Percentiles rank a stretch among this genome's conserved stretches.
These are phyloP conservation scores for Calonectria hongkongensis DNA, from an alignment of 2,329 filamentous ascomycete genomes.

Conservation along the genomic window DNA sequence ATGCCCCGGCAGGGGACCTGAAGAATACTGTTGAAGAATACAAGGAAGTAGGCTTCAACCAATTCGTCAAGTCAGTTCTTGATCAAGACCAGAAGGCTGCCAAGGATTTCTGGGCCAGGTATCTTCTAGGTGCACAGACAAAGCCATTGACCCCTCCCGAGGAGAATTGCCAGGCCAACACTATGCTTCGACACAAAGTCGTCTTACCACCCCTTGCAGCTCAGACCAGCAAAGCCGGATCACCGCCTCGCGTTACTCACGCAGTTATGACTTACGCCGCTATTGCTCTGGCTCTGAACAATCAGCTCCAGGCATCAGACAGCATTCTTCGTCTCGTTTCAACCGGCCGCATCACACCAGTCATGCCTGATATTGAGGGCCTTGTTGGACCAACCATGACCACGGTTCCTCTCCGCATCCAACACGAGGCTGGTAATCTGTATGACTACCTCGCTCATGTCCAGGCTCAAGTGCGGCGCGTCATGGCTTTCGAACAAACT, in stretches of 20 bases:
- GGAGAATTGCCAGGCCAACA: not conserved
- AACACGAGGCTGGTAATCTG: not conserved
- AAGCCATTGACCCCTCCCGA: not conserved
- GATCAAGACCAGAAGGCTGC: not conserved
- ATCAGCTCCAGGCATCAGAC: not conserved
- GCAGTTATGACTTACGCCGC: not conserved
- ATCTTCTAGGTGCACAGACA: not conserved
- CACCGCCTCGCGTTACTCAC: not conserved
- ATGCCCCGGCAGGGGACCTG: not conserved
- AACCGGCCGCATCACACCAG: not conserved
- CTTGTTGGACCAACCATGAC: not conserved
- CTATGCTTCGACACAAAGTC: not conserved
- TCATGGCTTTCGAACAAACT: not conserved
- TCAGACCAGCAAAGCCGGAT: not conserved
- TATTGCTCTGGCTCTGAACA: not conserved
- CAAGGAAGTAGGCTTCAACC: not conserved
- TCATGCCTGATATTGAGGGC: not conserved
- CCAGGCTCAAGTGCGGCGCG: not conserved
- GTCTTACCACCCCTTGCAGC: not conserved
- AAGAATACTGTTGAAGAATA: not conserved
- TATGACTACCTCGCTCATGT: not conserved
- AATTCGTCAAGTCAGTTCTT: not conserved
- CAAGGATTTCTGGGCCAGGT: not conserved
- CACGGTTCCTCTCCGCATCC: not conserved
- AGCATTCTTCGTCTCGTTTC: not conserved